Conservation (phyloP, 805 yeast species). For the Lipomyces yamanashiensis region DNA sequence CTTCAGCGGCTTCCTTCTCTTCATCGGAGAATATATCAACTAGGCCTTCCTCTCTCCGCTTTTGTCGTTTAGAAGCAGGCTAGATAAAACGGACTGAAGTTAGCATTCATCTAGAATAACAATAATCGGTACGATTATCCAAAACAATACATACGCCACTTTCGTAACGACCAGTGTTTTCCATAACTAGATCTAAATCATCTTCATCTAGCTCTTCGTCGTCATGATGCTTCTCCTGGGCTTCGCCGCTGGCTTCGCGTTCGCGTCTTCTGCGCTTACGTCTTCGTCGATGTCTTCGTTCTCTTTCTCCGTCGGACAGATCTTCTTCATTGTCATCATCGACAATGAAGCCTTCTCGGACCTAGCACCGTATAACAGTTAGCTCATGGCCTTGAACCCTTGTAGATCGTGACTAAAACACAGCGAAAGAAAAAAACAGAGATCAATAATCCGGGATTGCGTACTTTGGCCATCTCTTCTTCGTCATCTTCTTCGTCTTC, state of each 20-base stretch:
- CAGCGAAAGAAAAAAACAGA: background rate
- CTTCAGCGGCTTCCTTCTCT: constrained; percentile 46
- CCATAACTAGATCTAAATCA: constrained; percentile 88
- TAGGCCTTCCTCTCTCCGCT: constrained; percentile 52
- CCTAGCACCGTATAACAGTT: constrained; percentile 40
- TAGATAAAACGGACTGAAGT: background rate
- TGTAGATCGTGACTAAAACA: no score
- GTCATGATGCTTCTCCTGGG: constrained; percentile 22
- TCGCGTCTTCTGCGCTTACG: constrained; percentile 39
- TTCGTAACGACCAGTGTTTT: constrained; percentile 75
- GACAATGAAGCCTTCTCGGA: constrained; percentile 91
- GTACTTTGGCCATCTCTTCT: constrained; percentile 72
- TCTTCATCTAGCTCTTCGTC: constrained; percentile 88
- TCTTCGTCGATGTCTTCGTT: constrained; percentile 31
- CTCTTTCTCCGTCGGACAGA: constrained; percentile 47
- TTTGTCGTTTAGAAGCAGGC: constrained; percentile 45
- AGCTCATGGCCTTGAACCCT: background rate
- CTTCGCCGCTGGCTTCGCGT: constrained; percentile 38
- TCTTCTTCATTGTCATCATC: constrained; percentile 83
- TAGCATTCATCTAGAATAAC: background rate
- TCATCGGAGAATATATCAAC: constrained; percentile 70
- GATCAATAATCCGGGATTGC: background rate
- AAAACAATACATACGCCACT: constrained; percentile 14
- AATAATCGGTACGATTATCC: background rate
- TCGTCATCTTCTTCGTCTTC: constrained; percentile 94